These are phyloP conservation scores for Sanghuangporus baumii DNA, from an alignment of 1,284 basidiomycete species.

Conservation along the genomic window DNA sequence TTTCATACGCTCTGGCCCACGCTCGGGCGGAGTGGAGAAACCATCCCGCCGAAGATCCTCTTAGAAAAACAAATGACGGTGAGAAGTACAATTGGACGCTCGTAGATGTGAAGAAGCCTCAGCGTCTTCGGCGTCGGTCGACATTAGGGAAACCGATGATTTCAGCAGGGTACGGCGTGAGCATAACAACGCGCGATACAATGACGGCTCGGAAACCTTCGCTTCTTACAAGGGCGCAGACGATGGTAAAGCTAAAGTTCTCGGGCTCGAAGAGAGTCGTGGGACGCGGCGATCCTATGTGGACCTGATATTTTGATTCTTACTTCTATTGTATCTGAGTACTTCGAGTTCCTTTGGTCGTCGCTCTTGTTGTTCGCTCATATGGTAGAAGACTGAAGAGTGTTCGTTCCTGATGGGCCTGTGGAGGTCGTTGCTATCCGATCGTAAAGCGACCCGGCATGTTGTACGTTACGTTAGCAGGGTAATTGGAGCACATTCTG, in stretches of 20 bases:
- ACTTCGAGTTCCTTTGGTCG: not conserved
- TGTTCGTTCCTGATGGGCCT: not conserved
- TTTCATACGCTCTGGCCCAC: not conserved
- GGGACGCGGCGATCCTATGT: conserved; percentile 14
- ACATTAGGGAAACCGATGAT: not conserved
- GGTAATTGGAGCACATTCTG: not conserved
- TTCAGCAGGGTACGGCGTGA: not conserved
- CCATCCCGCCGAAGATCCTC: not conserved
- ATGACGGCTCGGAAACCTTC: conserved; percentile 1
- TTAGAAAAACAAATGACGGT: not conserved
- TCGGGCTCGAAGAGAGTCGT: conserved; percentile 14
- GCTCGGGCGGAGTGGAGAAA: not conserved
- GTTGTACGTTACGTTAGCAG: not conserved
- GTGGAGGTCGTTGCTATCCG: not conserved
- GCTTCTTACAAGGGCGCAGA: conserved; percentile 16
- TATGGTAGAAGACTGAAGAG: not conserved
- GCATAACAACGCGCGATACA: not conserved
- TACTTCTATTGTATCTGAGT: not conserved
- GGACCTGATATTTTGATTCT: not conserved
- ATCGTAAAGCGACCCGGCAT: not conserved
- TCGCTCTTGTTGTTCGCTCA: not conserved
- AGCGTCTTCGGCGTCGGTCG: not conserved
- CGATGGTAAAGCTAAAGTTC: conserved; percentile 10
- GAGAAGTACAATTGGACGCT: conserved; percentile 6
- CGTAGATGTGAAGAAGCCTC: conserved; percentile 8